phyloP scores from a whole-genome alignment of 2,329 filamentous ascomycete species.

The Xylaria multiplex region DNA sequence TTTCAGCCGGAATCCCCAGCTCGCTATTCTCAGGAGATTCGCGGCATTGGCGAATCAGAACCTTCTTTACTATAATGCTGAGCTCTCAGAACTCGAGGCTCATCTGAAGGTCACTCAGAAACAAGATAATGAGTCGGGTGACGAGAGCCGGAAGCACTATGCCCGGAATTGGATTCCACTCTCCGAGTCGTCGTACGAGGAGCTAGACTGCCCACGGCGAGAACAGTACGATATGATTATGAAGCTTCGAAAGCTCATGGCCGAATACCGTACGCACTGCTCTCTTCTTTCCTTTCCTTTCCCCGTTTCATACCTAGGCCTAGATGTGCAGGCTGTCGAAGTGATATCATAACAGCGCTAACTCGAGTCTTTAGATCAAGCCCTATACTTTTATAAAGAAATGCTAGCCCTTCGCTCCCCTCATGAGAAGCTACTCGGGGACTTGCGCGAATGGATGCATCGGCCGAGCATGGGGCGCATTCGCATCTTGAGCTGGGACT shows the following conservation, averaged over 20 bases:
- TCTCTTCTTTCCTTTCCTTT: not conserved
- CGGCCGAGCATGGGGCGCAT: conserved; percentile 23
- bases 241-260: conserved; percentile 32
- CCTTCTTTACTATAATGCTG: conserved; percentile 30
- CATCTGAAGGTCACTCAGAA: conserved; percentile 8
- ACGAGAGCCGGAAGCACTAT: conserved; percentile 1
- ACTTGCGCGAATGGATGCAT: conserved; percentile 33
- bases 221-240: conserved; percentile 33
- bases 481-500: conserved; percentile 28
- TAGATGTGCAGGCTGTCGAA: not conserved
- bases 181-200: conserved; percentile 8
- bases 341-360: not conserved
- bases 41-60: conserved; percentile 23
- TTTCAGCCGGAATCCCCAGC: conserved; percentile 30
- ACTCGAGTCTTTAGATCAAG: conserved; percentile 18
- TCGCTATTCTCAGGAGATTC: conserved; percentile 32
- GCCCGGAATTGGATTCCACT: conserved; percentile 3
- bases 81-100: conserved; percentile 28
- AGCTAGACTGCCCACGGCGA: conserved; percentile 4
- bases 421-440: conserved; percentile 27
- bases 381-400: conserved; percentile 14
- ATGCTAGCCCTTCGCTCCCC: conserved; percentile 20
- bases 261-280: conserved; percentile 26
- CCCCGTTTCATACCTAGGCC: not conserved
- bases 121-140: conserved; percentile 13